These are phyloP conservation scores for Lagerstroemia speciosa DNA, from an alignment of 345 rosid species.

Conservation along the genomic window DNA sequence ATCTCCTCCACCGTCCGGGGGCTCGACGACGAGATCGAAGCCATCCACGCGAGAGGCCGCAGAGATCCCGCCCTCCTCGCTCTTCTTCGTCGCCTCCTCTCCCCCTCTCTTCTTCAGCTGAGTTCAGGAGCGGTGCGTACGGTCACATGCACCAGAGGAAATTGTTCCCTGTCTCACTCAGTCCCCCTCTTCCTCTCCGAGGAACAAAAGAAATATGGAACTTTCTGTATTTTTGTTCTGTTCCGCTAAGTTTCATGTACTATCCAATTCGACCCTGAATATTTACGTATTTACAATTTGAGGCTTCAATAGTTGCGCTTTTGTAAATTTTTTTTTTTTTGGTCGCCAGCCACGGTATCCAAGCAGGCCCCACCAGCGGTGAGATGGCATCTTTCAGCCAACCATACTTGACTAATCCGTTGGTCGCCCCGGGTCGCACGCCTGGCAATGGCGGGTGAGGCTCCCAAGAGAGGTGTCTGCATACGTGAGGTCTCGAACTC, in stretches of 20 bases:
- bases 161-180: not conserved
- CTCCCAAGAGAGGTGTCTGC: too few species aligned
- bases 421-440: too few species aligned
- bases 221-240: not conserved
- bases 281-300: not conserved
- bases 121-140: not conserved
- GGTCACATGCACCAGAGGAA: constrained; percentile 7
- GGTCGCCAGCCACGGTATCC: too few species aligned
- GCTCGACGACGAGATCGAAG: constrained; percentile 30
- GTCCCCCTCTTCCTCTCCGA: too few species aligned
- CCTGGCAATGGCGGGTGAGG: too few species aligned
- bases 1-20: constrained; percentile 96
- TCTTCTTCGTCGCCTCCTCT: not conserved
- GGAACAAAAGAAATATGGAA: not conserved
- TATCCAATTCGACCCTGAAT: not conserved
- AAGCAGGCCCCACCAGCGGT: too few species aligned
- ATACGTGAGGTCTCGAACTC: too few species aligned
- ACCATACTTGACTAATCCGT: too few species aligned
- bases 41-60: constrained; percentile 5
- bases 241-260: not conserved
- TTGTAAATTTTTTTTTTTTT: not conserved
- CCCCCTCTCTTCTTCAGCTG: not conserved
- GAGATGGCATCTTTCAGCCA: too few species aligned
- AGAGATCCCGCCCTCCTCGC: not conserved
- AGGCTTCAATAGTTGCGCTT: not conserved